Conservation (phyloP, 495 filamentous ascomycete genomes). For the Annulohypoxylon nitens region DNA sequence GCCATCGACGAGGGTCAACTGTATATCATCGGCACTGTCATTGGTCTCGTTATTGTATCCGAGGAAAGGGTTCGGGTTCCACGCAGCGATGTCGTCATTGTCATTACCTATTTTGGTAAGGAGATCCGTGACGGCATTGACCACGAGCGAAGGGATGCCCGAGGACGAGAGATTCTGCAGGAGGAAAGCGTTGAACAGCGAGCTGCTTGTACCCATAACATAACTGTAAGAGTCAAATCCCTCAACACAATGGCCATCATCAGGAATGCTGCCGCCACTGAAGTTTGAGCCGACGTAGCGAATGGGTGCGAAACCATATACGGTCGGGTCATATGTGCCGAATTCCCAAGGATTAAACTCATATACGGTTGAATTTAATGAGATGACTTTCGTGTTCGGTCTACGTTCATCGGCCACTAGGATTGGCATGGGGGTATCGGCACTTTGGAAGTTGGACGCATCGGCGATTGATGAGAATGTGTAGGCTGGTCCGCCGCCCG, state of each 20-base stretch:
- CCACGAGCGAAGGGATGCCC: constrained; percentile 65
- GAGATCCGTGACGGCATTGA: constrained; percentile 66
- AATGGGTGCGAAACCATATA: constrained; percentile 81
- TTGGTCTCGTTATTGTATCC: constrained; percentile 75
- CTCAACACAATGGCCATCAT: constrained; percentile 72
- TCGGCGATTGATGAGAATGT: constrained; percentile 91
- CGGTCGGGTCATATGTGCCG: constrained; percentile 84
- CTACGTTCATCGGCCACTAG: constrained; percentile 80
- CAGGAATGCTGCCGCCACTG: constrained; percentile 69
- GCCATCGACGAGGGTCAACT: constrained; percentile 82
- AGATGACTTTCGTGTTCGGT: constrained; percentile 73
- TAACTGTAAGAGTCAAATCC: constrained; percentile 91
- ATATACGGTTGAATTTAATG: constrained; percentile 82
- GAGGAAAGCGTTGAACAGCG: constrained; percentile 85
- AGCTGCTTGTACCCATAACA: constrained; percentile 91
- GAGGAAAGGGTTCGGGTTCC: constrained; percentile 87
- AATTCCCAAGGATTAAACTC: constrained; percentile 93
- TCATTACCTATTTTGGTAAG: constrained; percentile 66
- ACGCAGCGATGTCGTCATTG: constrained; percentile 84
- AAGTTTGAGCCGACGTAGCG: constrained; percentile 86
- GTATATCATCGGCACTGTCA: constrained; percentile 63
- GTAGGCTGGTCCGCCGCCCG: constrained; percentile 79
- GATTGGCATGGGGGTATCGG: constrained; percentile 84
- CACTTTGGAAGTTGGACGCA: constrained; percentile 74
- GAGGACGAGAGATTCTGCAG: constrained; percentile 67